These are phyloP conservation scores for Beta vulgaris DNA, from an alignment of 148 eudicot genomes.

Conservation along the genomic window DNA sequence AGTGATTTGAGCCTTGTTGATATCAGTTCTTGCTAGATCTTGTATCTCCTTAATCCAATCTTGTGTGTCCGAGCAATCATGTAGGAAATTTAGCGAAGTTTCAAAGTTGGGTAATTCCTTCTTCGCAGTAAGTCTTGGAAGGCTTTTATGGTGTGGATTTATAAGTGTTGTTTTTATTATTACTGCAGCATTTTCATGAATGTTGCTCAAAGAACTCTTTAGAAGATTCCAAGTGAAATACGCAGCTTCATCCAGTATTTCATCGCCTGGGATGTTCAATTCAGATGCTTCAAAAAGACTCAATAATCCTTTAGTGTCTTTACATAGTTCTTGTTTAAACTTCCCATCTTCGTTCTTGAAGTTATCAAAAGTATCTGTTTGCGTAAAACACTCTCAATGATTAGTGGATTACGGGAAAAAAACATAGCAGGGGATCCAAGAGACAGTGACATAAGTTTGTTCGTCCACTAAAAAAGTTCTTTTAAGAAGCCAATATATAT, in stretches of 20 bases:
- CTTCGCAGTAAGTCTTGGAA: slow-evolving; percentile 24
- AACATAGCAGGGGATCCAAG: too few relatives aligned
- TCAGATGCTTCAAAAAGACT: slow-evolving; percentile 67
- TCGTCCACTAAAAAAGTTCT: too few relatives aligned
- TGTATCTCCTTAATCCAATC: slow-evolving; percentile 24
- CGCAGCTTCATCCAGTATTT: slow-evolving; percentile 48
- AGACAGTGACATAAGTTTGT: too few relatives aligned
- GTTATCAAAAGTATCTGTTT: slow-evolving; percentile 40
- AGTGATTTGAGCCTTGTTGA: slow-evolving; percentile 13
- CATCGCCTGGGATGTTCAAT: slow-evolving; percentile 49
- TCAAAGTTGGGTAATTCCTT: slow-evolving; percentile 13
- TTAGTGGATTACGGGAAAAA: too few relatives aligned
- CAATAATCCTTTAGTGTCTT: slow-evolving; percentile 46
- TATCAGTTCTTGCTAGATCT: slow-evolving; percentile 32
- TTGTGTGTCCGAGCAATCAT: neutral
- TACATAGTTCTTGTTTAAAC: slow-evolving; percentile 31
- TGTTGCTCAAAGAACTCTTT: slow-evolving; percentile 3
- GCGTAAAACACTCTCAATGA: too few relatives aligned
- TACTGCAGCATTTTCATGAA: slow-evolving; percentile 15
- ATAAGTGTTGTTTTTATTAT: slow-evolving; percentile 27
- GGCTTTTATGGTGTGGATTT: slow-evolving; percentile 36
- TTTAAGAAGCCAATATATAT: too few relatives aligned
- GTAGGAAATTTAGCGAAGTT: slow-evolving; percentile 10
- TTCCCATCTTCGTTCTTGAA: slow-evolving; percentile 44
- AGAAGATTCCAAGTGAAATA: slow-evolving; percentile 34